phyloP scores from a whole-genome alignment of 2,329 filamentous ascomycete genomes.

The Ophiocordyceps camponoti-rufipedis region DNA sequence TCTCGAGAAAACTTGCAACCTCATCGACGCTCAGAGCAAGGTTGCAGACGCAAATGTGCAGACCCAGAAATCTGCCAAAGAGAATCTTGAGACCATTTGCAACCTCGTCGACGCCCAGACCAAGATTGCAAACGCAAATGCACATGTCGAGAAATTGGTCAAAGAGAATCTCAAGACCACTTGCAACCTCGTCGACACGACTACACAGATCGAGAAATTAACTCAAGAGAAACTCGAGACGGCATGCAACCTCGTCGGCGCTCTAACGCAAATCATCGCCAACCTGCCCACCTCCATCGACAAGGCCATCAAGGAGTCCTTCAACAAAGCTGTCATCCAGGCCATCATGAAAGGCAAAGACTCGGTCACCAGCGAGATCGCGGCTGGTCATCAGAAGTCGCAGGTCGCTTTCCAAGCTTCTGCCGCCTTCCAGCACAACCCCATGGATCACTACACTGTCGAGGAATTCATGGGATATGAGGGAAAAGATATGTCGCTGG shows the following conservation, averaged over 20 bases:
- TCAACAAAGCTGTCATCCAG: constrained; percentile 5
- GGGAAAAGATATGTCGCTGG: not conserved
- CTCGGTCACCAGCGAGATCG: not conserved
- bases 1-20: constrained; percentile 1
- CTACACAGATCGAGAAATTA: not conserved
- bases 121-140: not conserved
- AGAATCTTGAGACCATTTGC: no score
- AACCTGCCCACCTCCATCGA: constrained; percentile 5
- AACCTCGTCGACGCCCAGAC: not conserved
- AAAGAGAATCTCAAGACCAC: constrained; percentile 6
- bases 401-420: not conserved
- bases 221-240: constrained; percentile 6
- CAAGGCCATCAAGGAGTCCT: constrained; percentile 6
- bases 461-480: not conserved
- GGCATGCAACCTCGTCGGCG: not conserved
- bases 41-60: no score
- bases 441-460: constrained; percentile 1
- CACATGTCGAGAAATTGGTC: not conserved
- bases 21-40: not conserved
- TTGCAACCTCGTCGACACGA: no score
- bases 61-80: constrained; percentile 1
- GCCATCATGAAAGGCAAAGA: constrained; percentile 6
- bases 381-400: not conserved
- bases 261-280: not conserved
- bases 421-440: constrained; percentile 6